Percentiles rank a stretch among this genome's conserved stretches.
phyloP scores from a whole-genome alignment of 23 red algal genomes.

The Gracilaria gracilis region DNA sequence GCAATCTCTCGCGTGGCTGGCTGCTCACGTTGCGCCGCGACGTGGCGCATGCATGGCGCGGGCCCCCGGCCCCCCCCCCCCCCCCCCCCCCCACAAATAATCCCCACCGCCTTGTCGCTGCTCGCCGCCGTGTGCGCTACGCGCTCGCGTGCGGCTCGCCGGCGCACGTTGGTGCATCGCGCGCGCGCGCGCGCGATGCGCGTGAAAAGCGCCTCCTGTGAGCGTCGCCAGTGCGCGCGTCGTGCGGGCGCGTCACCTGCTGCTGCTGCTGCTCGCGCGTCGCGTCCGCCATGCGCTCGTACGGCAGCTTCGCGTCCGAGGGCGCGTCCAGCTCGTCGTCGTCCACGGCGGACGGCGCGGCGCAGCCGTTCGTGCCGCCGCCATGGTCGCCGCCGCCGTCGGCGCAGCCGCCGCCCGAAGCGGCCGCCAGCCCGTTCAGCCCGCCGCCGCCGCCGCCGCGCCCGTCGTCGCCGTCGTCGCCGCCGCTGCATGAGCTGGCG shows the following conservation, averaged over 20 bases:
- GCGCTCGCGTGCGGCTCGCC: neutral
- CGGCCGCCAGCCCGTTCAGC: neutral
- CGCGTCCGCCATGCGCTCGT: slow-evolving; percentile 12
- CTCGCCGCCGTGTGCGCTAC: neutral
- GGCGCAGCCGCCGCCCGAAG: neutral
- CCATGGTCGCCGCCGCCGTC: neutral
- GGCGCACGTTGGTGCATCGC: neutral
- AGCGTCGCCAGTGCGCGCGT: too few relatives aligned
- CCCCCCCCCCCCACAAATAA: too few relatives aligned
- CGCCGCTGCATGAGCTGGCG: neutral
- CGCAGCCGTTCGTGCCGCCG: neutral
- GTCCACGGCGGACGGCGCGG: neutral
- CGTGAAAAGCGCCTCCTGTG: too few relatives aligned
- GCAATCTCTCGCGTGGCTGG: too few relatives aligned
- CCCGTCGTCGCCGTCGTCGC: neutral
- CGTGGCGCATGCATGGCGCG: neutral
- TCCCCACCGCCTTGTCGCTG: too few relatives aligned
- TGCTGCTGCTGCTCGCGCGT: neutral
- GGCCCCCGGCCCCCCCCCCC: too few relatives aligned
- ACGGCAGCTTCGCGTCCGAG: slow-evolving; percentile 20
- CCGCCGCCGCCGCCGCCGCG: slow-evolving; percentile 15
- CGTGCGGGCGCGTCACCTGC: too few relatives aligned
- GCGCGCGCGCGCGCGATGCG: too few relatives aligned
- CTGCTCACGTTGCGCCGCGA: too few relatives aligned
- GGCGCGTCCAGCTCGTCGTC: neutral